Base-by-base conservation (phyloP, 352 stramenopile genomes). In the Thraustotheca clavata region DNA sequence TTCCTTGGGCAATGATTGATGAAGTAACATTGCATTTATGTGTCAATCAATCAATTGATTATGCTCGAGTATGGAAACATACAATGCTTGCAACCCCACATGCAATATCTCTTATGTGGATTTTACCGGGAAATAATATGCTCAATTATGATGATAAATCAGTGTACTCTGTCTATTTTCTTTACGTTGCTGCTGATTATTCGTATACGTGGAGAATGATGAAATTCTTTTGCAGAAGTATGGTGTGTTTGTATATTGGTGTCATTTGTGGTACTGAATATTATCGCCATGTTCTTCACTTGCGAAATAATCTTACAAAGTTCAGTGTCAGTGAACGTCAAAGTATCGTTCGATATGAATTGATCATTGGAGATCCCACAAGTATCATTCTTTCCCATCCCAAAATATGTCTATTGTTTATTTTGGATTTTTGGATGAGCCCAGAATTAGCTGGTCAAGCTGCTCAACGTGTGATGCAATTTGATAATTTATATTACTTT, bases 341-440 rank as follows among this genome's bases (percentile, higher is more conserved):
- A 29, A 61, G 7, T 4, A 39, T 32, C 8, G 52, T 61, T 4
- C 52, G 52, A 16, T 61, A 29, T 41, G 52, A 61, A 48, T 34
- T 61, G 11, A 12, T 49, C 31, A 11, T 61, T 20, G 52, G 52
- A 20, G 52, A 61, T 4, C 24, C 52, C 4, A 61, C 52, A 7
- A 7, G 27, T 11, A 49, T 61, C 29, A 14, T 61, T 11, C 14
- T 48, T 12, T n/a, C 52, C 11, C 12, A 61, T 24, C 52, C 52
- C 0, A n/a, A 20, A 3, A 18, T 61, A 11, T 61, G 52, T 22
- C 9, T 49, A 20, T 43, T 48, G 7, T 61, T 61, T 32, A 22
- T 61, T 11, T 9, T 61, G 12, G 52, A 61, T 49, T 41, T 61
- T 50, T 61, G 52, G 52, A 29, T 32, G 22, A 52, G n/a, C 11